Evolutionary conservation across 805 yeast species (phyloP).

Genomic region (Ogataea kodamae): DNA sequence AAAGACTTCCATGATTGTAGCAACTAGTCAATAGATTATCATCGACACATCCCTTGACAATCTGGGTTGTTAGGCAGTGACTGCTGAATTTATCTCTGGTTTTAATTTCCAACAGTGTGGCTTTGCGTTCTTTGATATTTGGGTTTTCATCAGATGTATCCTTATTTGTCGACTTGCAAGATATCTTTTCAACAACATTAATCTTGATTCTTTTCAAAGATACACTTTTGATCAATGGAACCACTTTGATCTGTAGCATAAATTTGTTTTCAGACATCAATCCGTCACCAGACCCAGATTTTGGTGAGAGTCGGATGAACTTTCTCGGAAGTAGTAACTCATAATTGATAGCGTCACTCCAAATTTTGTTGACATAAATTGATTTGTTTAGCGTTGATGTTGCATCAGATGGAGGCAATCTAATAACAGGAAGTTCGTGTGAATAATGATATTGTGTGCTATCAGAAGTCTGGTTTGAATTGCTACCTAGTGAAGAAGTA

Average conservation of each 20-base stretch:
- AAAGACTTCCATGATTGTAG: constrained; percentile 35
- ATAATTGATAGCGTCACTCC: constrained; percentile 71
- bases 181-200: constrained; percentile 62
- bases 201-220: constrained; percentile 60
- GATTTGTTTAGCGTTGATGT: constrained; percentile 65
- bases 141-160: constrained; percentile 52
- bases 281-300: constrained; percentile 31
- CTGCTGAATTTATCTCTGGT: constrained; percentile 44
- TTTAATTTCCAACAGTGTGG: constrained; percentile 61
- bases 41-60: constrained; percentile 49
- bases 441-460: constrained; percentile 33
- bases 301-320: constrained; percentile 60
- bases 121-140: constrained; percentile 45
- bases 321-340: constrained; percentile 70
- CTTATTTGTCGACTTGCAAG: constrained; percentile 56
- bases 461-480: constrained; percentile 13
- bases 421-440: constrained; percentile 43
- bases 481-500: constrained; percentile 9
- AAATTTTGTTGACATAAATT: constrained; percentile 67
- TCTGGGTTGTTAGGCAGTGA: constrained; percentile 51
- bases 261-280: constrained; percentile 31
- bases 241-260: constrained; percentile 56
- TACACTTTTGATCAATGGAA: constrained; percentile 62
- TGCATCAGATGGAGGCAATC: constrained; percentile 56
- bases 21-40: constrained; percentile 62